Evolutionary conservation across 768 basidiomycete species (phyloP).

Genomic region (Mycena galopus): DNA sequence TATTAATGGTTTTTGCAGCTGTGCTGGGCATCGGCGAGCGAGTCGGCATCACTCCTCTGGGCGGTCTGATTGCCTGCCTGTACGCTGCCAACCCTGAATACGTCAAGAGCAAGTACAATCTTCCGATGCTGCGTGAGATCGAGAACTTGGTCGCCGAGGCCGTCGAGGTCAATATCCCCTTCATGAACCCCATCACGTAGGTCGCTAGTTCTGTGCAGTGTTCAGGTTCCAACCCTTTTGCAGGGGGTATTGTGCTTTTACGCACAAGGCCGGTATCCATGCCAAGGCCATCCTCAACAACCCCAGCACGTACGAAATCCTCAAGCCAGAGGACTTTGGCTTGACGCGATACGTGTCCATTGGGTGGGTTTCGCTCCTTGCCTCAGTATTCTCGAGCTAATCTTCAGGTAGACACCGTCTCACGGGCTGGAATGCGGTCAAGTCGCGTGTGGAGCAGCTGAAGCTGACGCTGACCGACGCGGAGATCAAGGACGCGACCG

Average conservation of each 20-base stretch:
- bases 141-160: constrained; percentile 99
- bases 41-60: constrained; percentile 98
- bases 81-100: constrained; percentile 98
- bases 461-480: constrained; percentile 91
- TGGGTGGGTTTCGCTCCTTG: constrained; percentile 63
- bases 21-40: constrained; percentile 98
- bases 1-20: constrained; percentile 58
- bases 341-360: constrained; percentile 98
- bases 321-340: constrained; percentile 99
- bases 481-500: constrained; percentile 98
- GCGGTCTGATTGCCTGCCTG: constrained; percentile 95
- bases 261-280: constrained; percentile 99
- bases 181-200: constrained; percentile 95
- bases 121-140: constrained; percentile 96
- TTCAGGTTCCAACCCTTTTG: constrained; percentile 9
- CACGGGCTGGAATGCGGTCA: constrained; percentile 99
- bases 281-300: constrained; percentile 99
- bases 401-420: constrained; percentile 78
- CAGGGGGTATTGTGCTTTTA: constrained; percentile 99
- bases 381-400: constrained; percentile 1
- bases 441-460: constrained; percentile 98
- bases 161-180: constrained; percentile 97
- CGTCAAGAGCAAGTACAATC: constrained; percentile 99
- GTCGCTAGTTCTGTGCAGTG: constrained; percentile 38
- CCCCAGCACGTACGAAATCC: constrained; percentile 98